Percentiles rank a stretch among this genome's conserved stretches.
phyloP scores from a whole-genome alignment of 1,284 basidiomycete species.

The Sporisorium graminicola region DNA sequence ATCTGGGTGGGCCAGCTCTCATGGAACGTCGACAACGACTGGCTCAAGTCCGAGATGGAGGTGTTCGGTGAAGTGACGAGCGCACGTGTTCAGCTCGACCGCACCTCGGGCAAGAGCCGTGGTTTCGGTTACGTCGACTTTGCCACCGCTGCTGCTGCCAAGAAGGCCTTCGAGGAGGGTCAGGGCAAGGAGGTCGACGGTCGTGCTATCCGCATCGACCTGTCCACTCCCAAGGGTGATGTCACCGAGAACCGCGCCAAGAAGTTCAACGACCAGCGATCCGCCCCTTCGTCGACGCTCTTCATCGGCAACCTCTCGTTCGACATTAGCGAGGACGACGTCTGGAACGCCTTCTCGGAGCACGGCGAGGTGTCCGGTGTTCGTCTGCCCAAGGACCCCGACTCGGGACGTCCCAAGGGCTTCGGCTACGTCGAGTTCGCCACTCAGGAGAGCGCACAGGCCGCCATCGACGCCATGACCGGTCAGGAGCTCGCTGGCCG shows the following conservation, averaged over 20 bases:
- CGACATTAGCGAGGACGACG: conserved; percentile 79
- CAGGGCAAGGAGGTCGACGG: conserved; percentile 91
- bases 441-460: conserved; percentile 82
- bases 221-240: conserved; percentile 76
- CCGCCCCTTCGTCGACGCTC: conserved; percentile 86
- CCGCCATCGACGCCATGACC: conserved; percentile 79
- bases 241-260: conserved; percentile 80
- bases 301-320: conserved; percentile 92
- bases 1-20: conserved; percentile 94
- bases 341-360: conserved; percentile 93
- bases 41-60: conserved; percentile 90
- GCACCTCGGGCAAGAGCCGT: conserved; percentile 74
- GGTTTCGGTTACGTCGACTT: conserved; percentile 96
- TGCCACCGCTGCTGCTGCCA: conserved; percentile 71
- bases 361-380: conserved; percentile 90
- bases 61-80: conserved; percentile 87
- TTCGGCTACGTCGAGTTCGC: conserved; percentile 97
- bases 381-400: conserved; percentile 91
- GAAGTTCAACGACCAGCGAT: conserved; percentile 74
- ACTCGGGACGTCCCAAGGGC: conserved; percentile 90
- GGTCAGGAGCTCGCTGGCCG: conserved; percentile 88
- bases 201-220: conserved; percentile 87
- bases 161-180: conserved; percentile 78
- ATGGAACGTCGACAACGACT: conserved; percentile 98
- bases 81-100: conserved; percentile 91